Evolutionary conservation across 148 eudicot genomes (phyloP).

Genomic region (Bassia scoparia): DNA sequence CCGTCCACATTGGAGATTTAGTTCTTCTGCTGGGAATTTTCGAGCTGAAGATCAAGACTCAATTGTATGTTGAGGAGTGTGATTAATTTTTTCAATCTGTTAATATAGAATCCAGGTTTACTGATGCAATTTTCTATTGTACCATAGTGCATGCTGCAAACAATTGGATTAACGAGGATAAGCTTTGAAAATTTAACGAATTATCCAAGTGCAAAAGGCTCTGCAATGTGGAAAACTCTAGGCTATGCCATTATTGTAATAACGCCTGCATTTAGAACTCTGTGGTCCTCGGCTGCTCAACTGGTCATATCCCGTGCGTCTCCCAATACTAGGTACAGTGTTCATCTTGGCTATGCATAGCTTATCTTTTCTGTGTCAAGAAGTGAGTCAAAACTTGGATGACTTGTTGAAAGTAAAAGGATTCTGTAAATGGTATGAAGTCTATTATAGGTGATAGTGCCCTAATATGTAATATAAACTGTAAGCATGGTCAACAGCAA

Average conservation of each 20-base stretch:
- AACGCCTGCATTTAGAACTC: conserved; percentile 61
- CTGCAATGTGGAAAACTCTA: conserved; percentile 99
- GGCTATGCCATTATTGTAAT: conserved; percentile 76
- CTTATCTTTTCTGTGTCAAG: not conserved
- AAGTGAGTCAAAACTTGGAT: no score
- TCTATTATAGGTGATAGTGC: not conserved
- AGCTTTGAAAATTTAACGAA: conserved; percentile 87
- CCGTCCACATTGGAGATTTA: conserved; percentile 83
- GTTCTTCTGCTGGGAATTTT: conserved; percentile 97
- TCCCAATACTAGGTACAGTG: conserved; percentile 78
- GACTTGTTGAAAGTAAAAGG: not conserved
- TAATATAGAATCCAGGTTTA: conserved; percentile 7
- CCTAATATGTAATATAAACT: not conserved
- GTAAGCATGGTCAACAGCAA: not conserved
- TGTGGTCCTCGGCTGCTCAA: conserved; percentile 91
- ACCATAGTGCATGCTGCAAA: conserved; percentile 81
- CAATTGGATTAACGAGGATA: conserved; percentile 82
- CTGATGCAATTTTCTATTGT: conserved; percentile 20
- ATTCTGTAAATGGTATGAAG: conserved; percentile 11
- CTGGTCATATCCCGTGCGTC: conserved; percentile 89
- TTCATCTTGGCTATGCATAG: not conserved
- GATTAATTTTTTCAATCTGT: conserved; percentile 5
- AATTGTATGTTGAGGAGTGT: conserved; percentile 87
- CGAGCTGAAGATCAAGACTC: conserved; percentile 96
- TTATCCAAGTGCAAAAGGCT: conserved; percentile 89